phyloP scores from a whole-genome alignment of 768 basidiomycete genomes.

The Macrolepiota dolichaula region DNA sequence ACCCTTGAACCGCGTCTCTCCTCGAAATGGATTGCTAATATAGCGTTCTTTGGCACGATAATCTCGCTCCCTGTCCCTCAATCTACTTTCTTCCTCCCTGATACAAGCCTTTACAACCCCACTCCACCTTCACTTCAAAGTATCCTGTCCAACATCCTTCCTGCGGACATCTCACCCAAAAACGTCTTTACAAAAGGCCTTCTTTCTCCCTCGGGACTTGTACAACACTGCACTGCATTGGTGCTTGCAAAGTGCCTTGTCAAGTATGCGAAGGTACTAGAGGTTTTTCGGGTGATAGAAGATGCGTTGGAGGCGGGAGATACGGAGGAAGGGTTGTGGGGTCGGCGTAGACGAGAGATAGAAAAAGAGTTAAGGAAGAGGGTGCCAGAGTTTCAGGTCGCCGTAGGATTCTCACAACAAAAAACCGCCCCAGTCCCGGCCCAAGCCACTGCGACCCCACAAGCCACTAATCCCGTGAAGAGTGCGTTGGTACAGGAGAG shows the following conservation, averaged over 20 bases:
- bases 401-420: conserved; percentile 79
- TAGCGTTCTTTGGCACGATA: conserved; percentile 76
- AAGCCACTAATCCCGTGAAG: conserved; percentile 32
- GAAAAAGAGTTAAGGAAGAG: conserved; percentile 71
- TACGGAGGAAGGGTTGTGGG: conserved; percentile 67
- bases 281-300: conserved; percentile 46
- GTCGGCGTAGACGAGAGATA: conserved; percentile 59
- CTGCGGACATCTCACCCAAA: conserved; percentile 68
- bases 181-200: conserved; percentile 79
- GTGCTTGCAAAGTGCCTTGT: conserved; percentile 70
- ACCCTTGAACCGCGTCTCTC: conserved; percentile 85
- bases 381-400: conserved; percentile 83
- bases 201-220: conserved; percentile 65
- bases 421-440: conserved; percentile 22
- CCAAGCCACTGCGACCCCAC: not conserved
- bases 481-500: conserved; percentile 71
- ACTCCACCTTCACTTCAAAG: conserved; percentile 69
- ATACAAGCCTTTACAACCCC: conserved; percentile 52
- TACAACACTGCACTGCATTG: conserved; percentile 83
- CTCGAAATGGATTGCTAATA: conserved; percentile 88
- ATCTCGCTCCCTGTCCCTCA: conserved; percentile 74
- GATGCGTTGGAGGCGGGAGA: conserved; percentile 57
- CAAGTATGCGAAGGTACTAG: conserved; percentile 61
- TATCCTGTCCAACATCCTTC: conserved; percentile 78
- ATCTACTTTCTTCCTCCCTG: conserved; percentile 55